Conservation (phyloP, 2,329 filamentous ascomycete species). For the Penicillium paneum region DNA sequence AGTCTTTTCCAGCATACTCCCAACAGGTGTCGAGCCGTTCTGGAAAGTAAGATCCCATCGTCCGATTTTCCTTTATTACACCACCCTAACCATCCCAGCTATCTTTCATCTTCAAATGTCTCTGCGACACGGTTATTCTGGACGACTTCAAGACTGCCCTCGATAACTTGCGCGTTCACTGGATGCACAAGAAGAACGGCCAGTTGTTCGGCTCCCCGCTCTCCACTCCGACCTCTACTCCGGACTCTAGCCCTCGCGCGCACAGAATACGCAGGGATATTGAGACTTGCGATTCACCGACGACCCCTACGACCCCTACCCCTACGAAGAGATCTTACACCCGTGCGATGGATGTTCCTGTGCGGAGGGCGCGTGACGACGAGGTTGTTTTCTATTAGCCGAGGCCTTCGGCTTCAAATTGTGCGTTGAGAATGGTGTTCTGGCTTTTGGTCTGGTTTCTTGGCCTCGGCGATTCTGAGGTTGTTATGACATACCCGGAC, state of each 20-base stretch:
- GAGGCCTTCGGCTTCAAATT: background rate
- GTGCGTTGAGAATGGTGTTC: background rate
- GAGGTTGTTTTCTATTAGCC: background rate
- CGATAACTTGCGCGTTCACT: conserved; percentile 38
- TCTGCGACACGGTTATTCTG: conserved; percentile 64
- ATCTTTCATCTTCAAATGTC: conserved; percentile 63
- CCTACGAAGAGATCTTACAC: background rate
- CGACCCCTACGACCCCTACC: background rate
- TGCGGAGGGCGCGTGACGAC: too few relatives aligned
- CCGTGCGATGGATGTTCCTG: background rate
- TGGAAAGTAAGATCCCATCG: conserved; percentile 48
- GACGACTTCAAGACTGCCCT: conserved; percentile 65
- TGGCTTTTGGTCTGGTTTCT: background rate
- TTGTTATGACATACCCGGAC: background rate
- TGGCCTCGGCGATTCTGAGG: background rate
- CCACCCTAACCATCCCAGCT: conserved; percentile 30
- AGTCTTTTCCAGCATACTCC: conserved; percentile 40
- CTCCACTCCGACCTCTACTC: background rate
- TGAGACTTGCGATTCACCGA: background rate
- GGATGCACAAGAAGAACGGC: conserved; percentile 29
- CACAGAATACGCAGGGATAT: background rate
- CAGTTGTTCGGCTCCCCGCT: conserved; percentile 13
- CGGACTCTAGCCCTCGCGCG: background rate
- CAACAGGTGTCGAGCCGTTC: conserved; percentile 63
- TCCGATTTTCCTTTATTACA: background rate